Percentiles rank a stretch among this genome's conserved stretches.
phyloP scores from a whole-genome alignment of 106 monocot species.

The Posidonia australis region DNA sequence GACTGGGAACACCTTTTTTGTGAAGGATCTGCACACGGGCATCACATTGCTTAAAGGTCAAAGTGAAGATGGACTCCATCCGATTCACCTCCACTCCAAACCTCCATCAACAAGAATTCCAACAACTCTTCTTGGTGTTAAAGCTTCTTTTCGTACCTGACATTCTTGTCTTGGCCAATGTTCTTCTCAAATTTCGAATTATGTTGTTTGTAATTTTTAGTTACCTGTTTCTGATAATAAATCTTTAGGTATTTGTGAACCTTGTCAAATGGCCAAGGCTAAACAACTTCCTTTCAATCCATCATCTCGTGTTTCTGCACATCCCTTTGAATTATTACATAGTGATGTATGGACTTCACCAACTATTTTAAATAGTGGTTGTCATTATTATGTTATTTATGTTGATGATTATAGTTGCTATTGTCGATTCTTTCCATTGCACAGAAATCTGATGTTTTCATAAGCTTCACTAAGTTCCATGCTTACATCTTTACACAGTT shows the following conservation, averaged over 20 bases:
- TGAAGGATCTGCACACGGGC: neutral
- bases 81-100: neutral
- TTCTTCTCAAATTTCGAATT: neutral
- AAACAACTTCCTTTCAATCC: too few relatives aligned
- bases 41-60: neutral
- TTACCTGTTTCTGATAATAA: neutral
- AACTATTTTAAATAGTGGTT: neutral
- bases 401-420: constrained; percentile 12
- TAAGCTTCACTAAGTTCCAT: constrained; percentile 2
- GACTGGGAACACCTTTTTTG: neutral
- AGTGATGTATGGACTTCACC: constrained; percentile 17
- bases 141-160: neutral
- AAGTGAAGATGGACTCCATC: constrained; percentile 1
- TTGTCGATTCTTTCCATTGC: constrained; percentile 3
- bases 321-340: too few relatives aligned
- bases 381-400: constrained; percentile 11
- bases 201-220: neutral
- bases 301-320: too few relatives aligned
- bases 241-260: neutral
- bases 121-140: neutral
- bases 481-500: neutral
- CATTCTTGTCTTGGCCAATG: neutral
- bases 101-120: neutral
- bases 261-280: too few relatives aligned
- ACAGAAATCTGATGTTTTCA: constrained; percentile 8